A percentile compares a stretch with the other conserved stretches of the same genome.
Evolutionary conservation across 768 basidiomycete species (phyloP).

Genomic region (Tylopilus rubrobrunneus): DNA sequence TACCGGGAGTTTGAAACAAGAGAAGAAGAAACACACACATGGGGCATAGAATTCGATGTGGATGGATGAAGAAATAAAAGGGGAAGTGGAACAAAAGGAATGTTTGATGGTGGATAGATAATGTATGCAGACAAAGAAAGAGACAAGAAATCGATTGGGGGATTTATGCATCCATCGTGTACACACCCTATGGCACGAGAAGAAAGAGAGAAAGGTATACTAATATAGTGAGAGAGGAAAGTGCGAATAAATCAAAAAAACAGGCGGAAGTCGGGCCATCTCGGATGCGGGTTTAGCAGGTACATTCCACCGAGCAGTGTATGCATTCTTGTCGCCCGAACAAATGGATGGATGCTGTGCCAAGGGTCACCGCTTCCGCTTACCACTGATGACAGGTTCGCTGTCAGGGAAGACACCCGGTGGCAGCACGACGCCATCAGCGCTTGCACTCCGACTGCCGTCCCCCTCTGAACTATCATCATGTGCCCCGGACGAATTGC

Average conservation of each 20-base stretch:
- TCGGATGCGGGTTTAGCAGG: background rate
- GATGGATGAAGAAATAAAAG: background rate
- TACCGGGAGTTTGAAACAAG: background rate
- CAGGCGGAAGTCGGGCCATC: background rate
- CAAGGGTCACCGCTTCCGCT: constrained; percentile 20
- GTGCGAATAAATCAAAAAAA: background rate
- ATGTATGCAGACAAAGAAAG: background rate
- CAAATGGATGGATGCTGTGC: background rate
- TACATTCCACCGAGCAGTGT: background rate
- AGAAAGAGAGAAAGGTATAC: background rate
- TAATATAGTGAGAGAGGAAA: no score
- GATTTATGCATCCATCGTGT: background rate
- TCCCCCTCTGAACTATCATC: constrained; percentile 24
- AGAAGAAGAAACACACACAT: background rate
- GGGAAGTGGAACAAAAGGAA: background rate
- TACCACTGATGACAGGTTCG: constrained; percentile 20
- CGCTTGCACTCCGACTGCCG: constrained; percentile 16
- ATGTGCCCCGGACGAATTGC: constrained; percentile 7
- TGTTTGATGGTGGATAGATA: constrained; percentile 5
- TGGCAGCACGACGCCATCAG: constrained; percentile 6
- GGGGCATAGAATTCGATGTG: background rate
- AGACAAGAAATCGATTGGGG: background rate
- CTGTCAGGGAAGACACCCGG: background rate
- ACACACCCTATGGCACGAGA: constrained; percentile 12
- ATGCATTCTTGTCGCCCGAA: background rate